Conservation (phyloP, 2,329 filamentous ascomycete genomes). For the Chaetomium globosum region DNA sequence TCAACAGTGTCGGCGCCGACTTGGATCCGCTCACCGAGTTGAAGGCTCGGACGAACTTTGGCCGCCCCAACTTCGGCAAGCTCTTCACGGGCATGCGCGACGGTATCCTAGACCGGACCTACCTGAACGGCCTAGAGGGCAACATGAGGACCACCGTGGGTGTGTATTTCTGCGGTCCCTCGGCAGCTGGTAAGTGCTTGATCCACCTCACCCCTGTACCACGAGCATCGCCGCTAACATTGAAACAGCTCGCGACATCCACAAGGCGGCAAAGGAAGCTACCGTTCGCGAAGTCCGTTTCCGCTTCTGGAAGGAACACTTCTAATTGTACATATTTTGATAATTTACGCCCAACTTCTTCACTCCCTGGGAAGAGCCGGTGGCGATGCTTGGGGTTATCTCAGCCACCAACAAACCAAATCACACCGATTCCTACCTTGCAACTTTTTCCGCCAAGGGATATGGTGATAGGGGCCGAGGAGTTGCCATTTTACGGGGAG, state of each 20-base stretch:
- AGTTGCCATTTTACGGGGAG: background rate
- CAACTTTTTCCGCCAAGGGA: background rate
- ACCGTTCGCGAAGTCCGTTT: constrained; percentile 82
- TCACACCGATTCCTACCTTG: background rate
- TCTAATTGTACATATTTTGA: constrained; percentile 47
- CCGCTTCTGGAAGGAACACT: constrained; percentile 99
- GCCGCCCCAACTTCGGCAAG: constrained; percentile 82
- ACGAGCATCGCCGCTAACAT: constrained; percentile 41
- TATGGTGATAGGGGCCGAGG: background rate
- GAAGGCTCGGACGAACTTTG: constrained; percentile 88
- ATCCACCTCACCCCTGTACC: background rate
- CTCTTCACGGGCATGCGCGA: constrained; percentile 84
- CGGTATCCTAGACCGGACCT: constrained; percentile 81
- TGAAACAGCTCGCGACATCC: constrained; percentile 75
- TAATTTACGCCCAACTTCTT: constrained; percentile 13
- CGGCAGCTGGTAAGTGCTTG: constrained; percentile 58
- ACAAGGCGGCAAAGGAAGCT: constrained; percentile 73
- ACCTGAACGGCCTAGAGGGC: constrained; percentile 78
- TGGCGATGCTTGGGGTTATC: background rate
- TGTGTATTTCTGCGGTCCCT: constrained; percentile 97
- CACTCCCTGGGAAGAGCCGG: background rate
- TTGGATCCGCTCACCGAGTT: constrained; percentile 92
- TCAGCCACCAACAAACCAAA: background rate
- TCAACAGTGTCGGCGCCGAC: constrained; percentile 88
- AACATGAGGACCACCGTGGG: constrained; percentile 81